Evolutionary conservation across 1,284 basidiomycete genomes (phyloP), one percentile per base, ranked within the genome.

Genomic region (Ceratobasidium papillatum): DNA sequence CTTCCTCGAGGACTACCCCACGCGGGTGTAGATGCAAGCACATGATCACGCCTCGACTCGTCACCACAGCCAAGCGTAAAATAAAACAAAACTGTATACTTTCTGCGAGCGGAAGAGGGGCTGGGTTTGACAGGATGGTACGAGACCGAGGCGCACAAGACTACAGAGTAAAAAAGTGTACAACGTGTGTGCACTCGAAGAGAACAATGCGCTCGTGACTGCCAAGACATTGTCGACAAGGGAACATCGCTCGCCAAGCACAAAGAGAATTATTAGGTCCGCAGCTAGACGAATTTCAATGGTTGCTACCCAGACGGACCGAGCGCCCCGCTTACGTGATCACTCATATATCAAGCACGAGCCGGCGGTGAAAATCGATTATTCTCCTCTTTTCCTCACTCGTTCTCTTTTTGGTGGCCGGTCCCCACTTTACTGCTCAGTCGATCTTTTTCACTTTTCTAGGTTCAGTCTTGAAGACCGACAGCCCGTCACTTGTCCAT

Each of bases 191-290:
- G 11, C 43, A 45, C 61, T 7, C 38, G 61, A 27, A 7, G 56
- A n/a, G 61, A n/a, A 63, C 36, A 47, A 63, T 41, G 56, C 56
- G 19, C 19, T 19, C 19, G 19, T 17, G 45, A 45, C n/a, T 32
- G 63, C 63, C 63, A 65, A 65, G 63, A 19, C 17, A n/a, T n/a
- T 4, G 68, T 71, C 68, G 68, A 71, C 68, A 71, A 71, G 68
- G 68, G 68, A 71, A 71, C 68, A 27, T 25, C 27, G n/a, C 25
- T 54, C 54, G 43, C 54, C 52, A 58, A 61, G 54, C 12, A 51
- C 12, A 25, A 5, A 47, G 19, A 47, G 65, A 56, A 58, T 41
- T 25, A 52, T 36, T 56, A 43, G 51, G 36, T 32, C 52, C 51
- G 65, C 51, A 66, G 49, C 64, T 8, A 52, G 17, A n/a, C 30